A percentile compares a stretch with the other conserved stretches of the same genome.
phyloP scores from a whole-genome alignment of 495 filamentous ascomycete genomes.

The Antarctomyces pellizariae region DNA sequence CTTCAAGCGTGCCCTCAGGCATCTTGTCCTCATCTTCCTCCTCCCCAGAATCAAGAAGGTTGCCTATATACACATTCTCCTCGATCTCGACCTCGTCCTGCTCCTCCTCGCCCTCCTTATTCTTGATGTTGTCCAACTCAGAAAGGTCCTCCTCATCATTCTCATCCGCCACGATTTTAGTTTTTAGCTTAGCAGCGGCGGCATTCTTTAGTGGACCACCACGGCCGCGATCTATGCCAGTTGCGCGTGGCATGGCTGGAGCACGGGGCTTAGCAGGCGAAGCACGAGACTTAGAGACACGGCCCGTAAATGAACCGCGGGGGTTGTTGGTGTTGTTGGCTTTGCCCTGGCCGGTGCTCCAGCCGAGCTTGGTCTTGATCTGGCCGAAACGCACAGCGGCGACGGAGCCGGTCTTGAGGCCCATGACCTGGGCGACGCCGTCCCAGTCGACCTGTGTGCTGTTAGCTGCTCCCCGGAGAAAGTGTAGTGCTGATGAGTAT shows the following conservation, averaged over 20 bases:
- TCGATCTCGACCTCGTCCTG: not conserved
- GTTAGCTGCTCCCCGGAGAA: too few species aligned
- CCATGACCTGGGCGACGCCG: slow-evolving; percentile 6
- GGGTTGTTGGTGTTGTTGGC: too few species aligned
- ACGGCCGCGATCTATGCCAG: too few species aligned
- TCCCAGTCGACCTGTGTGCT: slow-evolving; percentile 14
- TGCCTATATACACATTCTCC: slow-evolving; percentile 1
- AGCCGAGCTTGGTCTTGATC: slow-evolving; percentile 8
- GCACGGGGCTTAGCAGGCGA: slow-evolving; percentile 2
- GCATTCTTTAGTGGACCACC: too few species aligned
- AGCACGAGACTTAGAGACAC: not conserved
- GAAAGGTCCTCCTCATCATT: slow-evolving; percentile 1
- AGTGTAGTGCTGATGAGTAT: too few species aligned
- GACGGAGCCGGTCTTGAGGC: slow-evolving; percentile 4
- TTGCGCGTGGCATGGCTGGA: too few species aligned
- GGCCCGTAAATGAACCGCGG: too few species aligned
- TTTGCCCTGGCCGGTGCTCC: not conserved
- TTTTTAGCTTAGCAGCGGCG: too few species aligned
- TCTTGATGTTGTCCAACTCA: slow-evolving; percentile 1
- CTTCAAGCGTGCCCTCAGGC: too few species aligned
- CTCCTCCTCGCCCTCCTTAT: slow-evolving; percentile 3
- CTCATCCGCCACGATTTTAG: not conserved
- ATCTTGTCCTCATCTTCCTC: not conserved
- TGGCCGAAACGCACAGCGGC: slow-evolving; percentile 7
- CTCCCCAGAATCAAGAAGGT: not conserved